phyloP scores from a whole-genome alignment of 805 yeast species.

The Barnettozyma vustinii region DNA sequence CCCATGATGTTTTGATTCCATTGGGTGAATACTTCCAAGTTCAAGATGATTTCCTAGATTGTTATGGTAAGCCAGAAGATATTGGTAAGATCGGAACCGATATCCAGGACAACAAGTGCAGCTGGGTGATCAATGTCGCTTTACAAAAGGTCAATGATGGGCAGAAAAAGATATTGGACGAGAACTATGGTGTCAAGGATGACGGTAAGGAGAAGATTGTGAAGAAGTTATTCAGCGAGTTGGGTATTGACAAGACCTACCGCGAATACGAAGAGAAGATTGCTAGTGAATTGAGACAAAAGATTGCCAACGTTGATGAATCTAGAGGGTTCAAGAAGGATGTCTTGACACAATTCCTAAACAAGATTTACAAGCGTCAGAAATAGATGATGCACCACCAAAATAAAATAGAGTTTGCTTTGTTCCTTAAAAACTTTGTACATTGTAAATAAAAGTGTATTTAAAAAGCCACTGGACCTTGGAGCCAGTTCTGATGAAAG shows the following conservation, averaged over 20 bases:
- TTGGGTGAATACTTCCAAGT: conserved; percentile 98
- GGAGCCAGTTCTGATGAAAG: conserved; percentile 1
- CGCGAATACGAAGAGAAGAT: conserved; percentile 76
- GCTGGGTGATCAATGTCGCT: conserved; percentile 96
- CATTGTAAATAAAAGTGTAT: conserved; percentile 6
- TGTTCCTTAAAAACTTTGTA: conserved; percentile 7
- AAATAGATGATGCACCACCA: conserved; percentile 43
- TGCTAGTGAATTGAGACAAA: conserved; percentile 55
- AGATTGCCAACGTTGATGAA: conserved; percentile 77
- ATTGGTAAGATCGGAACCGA: conserved; percentile 99
- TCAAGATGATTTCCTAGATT: conserved; percentile 95
- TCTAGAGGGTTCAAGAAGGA: conserved; percentile 87
- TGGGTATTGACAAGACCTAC: conserved; percentile 67
- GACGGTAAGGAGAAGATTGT: conserved; percentile 59
- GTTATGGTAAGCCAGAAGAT: conserved; percentile 95
- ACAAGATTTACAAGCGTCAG: conserved; percentile 89
- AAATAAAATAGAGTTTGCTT: background rate
- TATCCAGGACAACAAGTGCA: conserved; percentile 96
- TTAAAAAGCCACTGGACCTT: background rate
- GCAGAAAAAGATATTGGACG: conserved; percentile 79
- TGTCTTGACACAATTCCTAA: conserved; percentile 79
- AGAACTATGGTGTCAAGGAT: conserved; percentile 85
- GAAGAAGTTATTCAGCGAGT: conserved; percentile 67
- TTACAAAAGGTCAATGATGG: conserved; percentile 69
- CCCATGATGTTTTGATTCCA: conserved; percentile 80